Evolutionary conservation across 164 flowering plant species (phyloP), one percentile per base, ranked within the genome.

Genomic region (Brasenia schreberi): DNA sequence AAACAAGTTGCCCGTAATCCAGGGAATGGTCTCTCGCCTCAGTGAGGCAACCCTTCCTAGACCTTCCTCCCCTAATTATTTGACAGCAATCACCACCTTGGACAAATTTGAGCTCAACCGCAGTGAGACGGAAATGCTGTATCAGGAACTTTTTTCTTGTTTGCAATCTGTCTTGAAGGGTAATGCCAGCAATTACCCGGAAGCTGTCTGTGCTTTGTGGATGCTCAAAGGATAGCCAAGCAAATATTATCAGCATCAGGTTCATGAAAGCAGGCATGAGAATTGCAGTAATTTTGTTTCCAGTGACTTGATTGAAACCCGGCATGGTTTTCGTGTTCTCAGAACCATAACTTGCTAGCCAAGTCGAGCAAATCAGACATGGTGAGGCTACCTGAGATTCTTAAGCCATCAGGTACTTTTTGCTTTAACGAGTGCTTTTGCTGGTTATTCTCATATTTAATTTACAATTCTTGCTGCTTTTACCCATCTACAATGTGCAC

Each of bases 221-320:
- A 70, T 64, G 83, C 87, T 63, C 75, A 69, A 70, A 76, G 63
- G 68, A 67, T 81, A 61, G 90, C 88, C 16, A 60, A 59, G 66
- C 72, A 78, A 65, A 70, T 85, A 72, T 53, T 77, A 64, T 49
- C 16, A 9, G 56, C 16, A 6, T 33, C 14, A 49, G 16, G 9
- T 9, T 14, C 56, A 49, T 9, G 12, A 9, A 14, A 49, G 56
- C 56, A 49, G 56, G 56, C 56, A 49, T 49, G 9, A 49, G 56
- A 49, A 14, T 49, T 9, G 16, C 10, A 14, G 56, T 14, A 49
- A 49, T 49, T 49, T 9, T 49, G 56, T 33, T 33, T 33, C 39
- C 39, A 3, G 39, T 33, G 39, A 33, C 27, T 23, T 23, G 2
- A 33, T 33, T 33, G 2, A 33, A 33, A 33, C 39, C 39, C 39